Evolutionary conservation across 495 filamentous ascomycete species (phyloP).

Genomic region (Tuber microsphaerosporum): DNA sequence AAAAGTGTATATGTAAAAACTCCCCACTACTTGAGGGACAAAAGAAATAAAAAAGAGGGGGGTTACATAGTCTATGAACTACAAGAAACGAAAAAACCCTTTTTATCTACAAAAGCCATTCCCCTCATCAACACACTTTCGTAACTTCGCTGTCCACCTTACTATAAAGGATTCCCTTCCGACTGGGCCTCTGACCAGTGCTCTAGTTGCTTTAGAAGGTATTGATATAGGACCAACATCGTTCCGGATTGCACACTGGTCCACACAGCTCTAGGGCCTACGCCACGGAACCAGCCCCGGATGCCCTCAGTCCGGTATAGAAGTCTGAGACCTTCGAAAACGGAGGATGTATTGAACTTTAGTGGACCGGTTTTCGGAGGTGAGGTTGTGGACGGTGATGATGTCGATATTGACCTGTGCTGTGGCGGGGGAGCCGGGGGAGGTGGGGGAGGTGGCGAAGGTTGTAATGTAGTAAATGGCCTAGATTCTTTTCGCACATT

Average conservation of each 20-base stretch:
- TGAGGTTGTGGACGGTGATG: slow-evolving; percentile 66
- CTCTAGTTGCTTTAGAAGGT: slow-evolving; percentile 55
- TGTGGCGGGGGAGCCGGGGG: slow-evolving; percentile 4
- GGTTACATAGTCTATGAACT: background rate
- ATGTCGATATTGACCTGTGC: slow-evolving; percentile 67
- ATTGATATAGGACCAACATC: slow-evolving; percentile 95
- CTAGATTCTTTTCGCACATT: slow-evolving; percentile 8
- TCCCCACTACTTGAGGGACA: background rate
- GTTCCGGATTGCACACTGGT: slow-evolving; percentile 94
- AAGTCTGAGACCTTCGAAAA: slow-evolving; percentile 72
- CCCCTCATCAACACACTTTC: background rate
- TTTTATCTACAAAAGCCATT: slow-evolving; percentile 2
- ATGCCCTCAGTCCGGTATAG: slow-evolving; percentile 86
- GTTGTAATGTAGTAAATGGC: slow-evolving; percentile 26
- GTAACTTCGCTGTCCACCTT: background rate
- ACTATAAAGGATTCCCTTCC: background rate
- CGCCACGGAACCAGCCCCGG: slow-evolving; percentile 86
- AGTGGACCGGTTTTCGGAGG: slow-evolving; percentile 65
- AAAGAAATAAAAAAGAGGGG: background rate
- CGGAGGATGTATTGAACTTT: slow-evolving; percentile 77
- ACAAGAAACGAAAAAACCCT: background rate
- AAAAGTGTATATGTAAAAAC: background rate
- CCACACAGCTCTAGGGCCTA: slow-evolving; percentile 91
- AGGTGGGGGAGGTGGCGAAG: background rate
- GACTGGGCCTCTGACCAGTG: slow-evolving; percentile 14